Conservation (phyloP, 352 stramenopile genomes). For the Phytopythium boreale region DNA sequence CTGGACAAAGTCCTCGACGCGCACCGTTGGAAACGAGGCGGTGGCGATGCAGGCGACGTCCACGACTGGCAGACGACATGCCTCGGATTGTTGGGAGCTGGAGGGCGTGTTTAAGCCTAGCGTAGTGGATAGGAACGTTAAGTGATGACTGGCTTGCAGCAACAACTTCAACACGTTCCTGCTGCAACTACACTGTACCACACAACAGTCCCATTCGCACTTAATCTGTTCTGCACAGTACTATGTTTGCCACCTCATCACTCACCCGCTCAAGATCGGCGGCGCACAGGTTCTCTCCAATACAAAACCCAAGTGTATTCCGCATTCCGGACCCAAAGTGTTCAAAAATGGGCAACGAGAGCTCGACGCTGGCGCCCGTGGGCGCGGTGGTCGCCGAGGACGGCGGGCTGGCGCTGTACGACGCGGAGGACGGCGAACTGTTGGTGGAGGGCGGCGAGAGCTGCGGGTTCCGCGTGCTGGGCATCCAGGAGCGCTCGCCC, state of each 20-base stretch:
- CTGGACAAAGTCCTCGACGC: too few relatives aligned
- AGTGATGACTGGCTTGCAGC: too few relatives aligned
- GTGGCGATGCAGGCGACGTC: too few relatives aligned
- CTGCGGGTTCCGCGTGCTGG: constrained; percentile 94
- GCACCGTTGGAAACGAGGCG: too few relatives aligned
- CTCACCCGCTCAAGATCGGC: not conserved
- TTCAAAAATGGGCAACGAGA: constrained; percentile 48
- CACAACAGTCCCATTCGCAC: not conserved
- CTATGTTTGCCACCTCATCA: not conserved
- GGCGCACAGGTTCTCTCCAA: not conserved
- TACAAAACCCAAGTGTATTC: not conserved
- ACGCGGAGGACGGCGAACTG: constrained; percentile 8
- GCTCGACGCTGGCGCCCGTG: constrained; percentile 24
- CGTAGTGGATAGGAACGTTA: too few relatives aligned
- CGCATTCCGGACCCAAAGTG: not conserved
- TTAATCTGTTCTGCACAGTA: not conserved
- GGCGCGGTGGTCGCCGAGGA: constrained; percentile 11
- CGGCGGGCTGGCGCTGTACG: constrained; percentile 4
- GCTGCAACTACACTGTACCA: too few relatives aligned
- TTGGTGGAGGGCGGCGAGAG: constrained; percentile 55
- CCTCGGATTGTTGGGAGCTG: too few relatives aligned
- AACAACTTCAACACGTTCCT: not conserved
- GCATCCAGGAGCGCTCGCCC: constrained; percentile 95
- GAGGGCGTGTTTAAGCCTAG: too few relatives aligned
- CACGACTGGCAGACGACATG: too few relatives aligned